Evolutionary conservation across 2,329 filamentous ascomycete species (phyloP).

Genomic region (Pseudogymnoascus sp.): DNA sequence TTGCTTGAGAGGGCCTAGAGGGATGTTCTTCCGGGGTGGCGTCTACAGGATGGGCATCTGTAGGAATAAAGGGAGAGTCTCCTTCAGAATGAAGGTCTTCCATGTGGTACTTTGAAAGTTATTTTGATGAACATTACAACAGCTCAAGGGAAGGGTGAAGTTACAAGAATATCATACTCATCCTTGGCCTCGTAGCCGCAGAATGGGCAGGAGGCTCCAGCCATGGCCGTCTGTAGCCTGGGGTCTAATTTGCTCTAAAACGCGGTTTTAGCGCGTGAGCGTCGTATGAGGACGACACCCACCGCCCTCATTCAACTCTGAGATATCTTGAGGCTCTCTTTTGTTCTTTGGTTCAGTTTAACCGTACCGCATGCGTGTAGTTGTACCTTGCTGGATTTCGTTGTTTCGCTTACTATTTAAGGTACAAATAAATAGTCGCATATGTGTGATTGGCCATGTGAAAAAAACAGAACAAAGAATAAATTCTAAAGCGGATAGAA

Average conservation of each 20-base stretch:
- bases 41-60: conserved; percentile 21
- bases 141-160: conserved; percentile 10
- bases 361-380: neutral
- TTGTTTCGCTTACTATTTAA: conserved; percentile 1
- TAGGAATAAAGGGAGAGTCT: conserved; percentile 25
- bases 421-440: conserved; percentile 1
- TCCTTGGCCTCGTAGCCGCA: conserved; percentile 29
- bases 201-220: conserved; percentile 30
- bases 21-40: conserved; percentile 11
- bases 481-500: neutral
- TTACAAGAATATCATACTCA: conserved; percentile 34
- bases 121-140: neutral
- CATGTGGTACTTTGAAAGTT: conserved; percentile 22
- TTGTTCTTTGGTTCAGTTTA: neutral
- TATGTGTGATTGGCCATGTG: conserved; percentile 6
- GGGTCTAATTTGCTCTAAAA: neutral
- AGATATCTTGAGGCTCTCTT: neutral
- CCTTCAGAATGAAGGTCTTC: conserved; percentile 26
- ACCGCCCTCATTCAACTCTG: neutral
- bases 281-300: conserved; percentile 4
- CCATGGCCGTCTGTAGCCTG: neutral
- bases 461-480: conserved; percentile 7
- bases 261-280: neutral
- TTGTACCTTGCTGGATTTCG: neutral
- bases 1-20: conserved; percentile 14